Evolutionary conservation across 495 filamentous ascomycete species (phyloP).

Genomic region (Annulohypoxylon maeteangense): DNA sequence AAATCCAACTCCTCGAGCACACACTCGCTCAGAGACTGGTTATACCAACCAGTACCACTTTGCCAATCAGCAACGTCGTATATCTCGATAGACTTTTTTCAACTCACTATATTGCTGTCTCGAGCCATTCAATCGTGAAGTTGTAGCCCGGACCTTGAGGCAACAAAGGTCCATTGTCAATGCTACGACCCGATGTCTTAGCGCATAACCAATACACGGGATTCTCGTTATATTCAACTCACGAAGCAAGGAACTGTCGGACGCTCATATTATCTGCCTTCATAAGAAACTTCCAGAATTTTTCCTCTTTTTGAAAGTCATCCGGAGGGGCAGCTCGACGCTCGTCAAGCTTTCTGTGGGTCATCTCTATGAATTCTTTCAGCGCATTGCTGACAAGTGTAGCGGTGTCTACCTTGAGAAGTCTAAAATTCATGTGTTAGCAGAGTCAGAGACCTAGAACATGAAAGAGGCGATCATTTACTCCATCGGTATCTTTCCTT

Average conservation of each 20-base stretch:
- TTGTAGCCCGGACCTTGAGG: neutral
- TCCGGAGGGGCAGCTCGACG: too few species aligned
- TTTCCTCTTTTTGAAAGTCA: too few species aligned
- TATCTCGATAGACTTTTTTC: neutral
- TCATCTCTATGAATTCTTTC: neutral
- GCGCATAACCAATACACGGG: neutral
- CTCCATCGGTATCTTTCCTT: too few species aligned
- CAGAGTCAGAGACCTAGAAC: too few species aligned
- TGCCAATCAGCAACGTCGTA: too few species aligned
- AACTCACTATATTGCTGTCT: neutral
- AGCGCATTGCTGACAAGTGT: neutral
- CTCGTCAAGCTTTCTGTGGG: neutral
- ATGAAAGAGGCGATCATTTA: too few species aligned
- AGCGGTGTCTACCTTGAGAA: too few species aligned
- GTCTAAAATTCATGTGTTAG: too few species aligned
- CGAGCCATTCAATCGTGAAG: neutral
- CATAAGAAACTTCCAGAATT: neutral
- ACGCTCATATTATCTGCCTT: neutral
- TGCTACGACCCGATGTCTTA: neutral
- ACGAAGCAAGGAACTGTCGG: neutral
- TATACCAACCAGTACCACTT: too few species aligned
- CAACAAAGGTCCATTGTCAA: neutral
- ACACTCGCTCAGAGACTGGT: too few species aligned
- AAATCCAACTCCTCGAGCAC: too few species aligned
- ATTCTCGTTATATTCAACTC: neutral